A percentile compares a stretch with the other conserved stretches of the same genome.
Conservation (phyloP, 305 asterid species). For the Fraxinus baroniana region DNA sequence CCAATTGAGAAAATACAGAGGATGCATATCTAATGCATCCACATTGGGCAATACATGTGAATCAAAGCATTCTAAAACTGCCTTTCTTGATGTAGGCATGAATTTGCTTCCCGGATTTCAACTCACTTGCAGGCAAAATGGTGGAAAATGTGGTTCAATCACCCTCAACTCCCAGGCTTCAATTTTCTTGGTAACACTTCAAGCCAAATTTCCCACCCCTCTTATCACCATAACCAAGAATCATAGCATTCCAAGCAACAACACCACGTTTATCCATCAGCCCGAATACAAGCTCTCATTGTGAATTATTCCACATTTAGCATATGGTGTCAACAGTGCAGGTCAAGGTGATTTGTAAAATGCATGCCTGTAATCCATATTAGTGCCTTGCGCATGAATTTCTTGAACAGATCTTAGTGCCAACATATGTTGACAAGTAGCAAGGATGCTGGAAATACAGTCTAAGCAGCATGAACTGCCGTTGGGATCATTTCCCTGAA, state of each 20-base stretch:
- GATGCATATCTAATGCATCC: slow-evolving; percentile 31
- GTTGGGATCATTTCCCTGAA: slow-evolving; percentile 29
- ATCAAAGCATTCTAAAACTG: slow-evolving; percentile 34
- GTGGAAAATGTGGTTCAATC: slow-evolving; percentile 35
- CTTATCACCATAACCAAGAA: slow-evolving; percentile 32
- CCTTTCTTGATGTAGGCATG: slow-evolving; percentile 28
- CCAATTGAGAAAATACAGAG: slow-evolving; percentile 30
- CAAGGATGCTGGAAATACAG: slow-evolving; percentile 40
- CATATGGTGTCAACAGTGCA: slow-evolving; percentile 31
- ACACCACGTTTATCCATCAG: slow-evolving; percentile 35
- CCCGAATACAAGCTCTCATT: slow-evolving; percentile 27
- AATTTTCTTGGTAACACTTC: slow-evolving; percentile 29
- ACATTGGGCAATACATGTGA: slow-evolving; percentile 37
- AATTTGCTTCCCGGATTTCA: slow-evolving; percentile 37
- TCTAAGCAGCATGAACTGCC: slow-evolving; percentile 33
- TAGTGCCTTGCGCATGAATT: slow-evolving; percentile 42
- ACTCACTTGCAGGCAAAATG: slow-evolving; percentile 32
- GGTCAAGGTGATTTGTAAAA: slow-evolving; percentile 44
- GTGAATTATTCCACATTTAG: slow-evolving; percentile 29
- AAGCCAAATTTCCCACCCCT: slow-evolving; percentile 24
- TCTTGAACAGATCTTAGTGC: slow-evolving; percentile 32
- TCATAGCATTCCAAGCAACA: slow-evolving; percentile 43
- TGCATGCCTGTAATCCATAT: slow-evolving; percentile 8
- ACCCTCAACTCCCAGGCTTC: slow-evolving; percentile 24
- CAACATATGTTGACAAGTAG: slow-evolving; percentile 30